Evolutionary conservation across 306 rosid genomes (phyloP).

Genomic region (Astragalus membranaceus): DNA sequence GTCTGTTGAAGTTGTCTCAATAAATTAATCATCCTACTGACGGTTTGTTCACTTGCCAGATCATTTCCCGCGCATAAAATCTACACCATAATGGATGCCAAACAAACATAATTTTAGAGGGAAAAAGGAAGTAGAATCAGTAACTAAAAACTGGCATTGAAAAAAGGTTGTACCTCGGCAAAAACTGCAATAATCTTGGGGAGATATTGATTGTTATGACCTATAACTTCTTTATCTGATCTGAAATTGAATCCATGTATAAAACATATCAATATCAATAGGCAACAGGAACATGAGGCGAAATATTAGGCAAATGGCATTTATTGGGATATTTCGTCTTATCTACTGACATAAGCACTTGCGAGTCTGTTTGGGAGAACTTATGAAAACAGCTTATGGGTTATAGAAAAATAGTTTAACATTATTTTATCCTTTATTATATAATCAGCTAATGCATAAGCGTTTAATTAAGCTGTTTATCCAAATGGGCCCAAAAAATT

Average conservation of each 20-base stretch:
- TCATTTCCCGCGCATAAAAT: conserved; percentile 84
- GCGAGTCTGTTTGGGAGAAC: too few relatives aligned
- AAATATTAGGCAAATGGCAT: neutral
- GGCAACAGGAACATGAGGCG: neutral
- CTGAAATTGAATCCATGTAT: conserved; percentile 31
- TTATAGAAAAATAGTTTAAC: too few relatives aligned
- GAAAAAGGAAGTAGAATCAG: neutral
- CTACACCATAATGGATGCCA: conserved; percentile 27
- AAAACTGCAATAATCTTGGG: conserved; percentile 63
- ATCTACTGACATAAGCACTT: too few relatives aligned
- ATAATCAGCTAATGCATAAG: too few relatives aligned
- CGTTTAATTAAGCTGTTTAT: too few relatives aligned
- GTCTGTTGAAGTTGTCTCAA: conserved; percentile 91
- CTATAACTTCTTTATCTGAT: conserved; percentile 63
- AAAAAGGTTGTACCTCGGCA: conserved; percentile 46
- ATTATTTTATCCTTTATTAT: too few relatives aligned
- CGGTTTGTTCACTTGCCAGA: conserved; percentile 83
- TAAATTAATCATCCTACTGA: conserved; percentile 72
- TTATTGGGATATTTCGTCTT: neutral
- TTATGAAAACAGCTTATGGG: too few relatives aligned
- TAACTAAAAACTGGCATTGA: neutral
- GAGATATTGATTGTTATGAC: conserved; percentile 64
- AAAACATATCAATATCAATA: neutral
- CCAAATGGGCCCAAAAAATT: neutral
- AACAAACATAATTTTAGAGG: neutral